Conservation (phyloP, 2,329 filamentous ascomycete species). For the Colletotrichum siamense region DNA sequence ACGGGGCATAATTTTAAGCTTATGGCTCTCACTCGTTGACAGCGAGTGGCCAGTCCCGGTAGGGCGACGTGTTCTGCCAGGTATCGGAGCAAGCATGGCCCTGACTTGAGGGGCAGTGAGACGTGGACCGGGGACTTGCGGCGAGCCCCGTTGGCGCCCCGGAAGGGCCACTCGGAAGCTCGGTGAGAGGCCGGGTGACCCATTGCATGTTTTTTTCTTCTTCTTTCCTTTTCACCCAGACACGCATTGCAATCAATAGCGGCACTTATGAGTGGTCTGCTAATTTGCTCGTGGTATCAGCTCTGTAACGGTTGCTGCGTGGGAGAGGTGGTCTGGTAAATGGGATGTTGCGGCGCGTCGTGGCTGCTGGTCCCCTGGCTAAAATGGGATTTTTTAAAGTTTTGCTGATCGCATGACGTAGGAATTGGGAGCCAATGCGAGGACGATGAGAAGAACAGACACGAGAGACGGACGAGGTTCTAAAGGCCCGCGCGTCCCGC, state of each 20-base stretch:
- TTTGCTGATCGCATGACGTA: constrained; percentile 7
- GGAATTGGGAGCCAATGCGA: background rate
- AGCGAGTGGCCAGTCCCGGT: background rate
- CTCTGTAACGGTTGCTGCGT: background rate
- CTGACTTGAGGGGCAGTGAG: background rate
- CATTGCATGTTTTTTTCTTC: background rate
- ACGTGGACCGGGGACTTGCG: constrained; percentile 1
- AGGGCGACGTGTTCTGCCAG: constrained; percentile 6
- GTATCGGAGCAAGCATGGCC: constrained; percentile 1
- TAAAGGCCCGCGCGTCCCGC: constrained; percentile 6
- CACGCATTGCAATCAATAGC: background rate
- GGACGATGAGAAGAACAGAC: background rate
- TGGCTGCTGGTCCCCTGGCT: background rate
- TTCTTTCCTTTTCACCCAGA: background rate
- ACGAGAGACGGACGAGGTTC: background rate
- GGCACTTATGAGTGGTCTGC: background rate
- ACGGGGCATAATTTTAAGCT: constrained; percentile 9
- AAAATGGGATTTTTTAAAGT: background rate
- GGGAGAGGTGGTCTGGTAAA: background rate
- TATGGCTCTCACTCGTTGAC: background rate
- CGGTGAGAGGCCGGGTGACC: background rate
- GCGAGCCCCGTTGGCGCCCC: background rate
- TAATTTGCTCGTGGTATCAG: background rate
- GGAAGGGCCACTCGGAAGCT: background rate
- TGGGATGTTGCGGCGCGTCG: background rate